Base-by-base conservation (phyloP, 768 basidiomycete species). In the Pluteus cervinus region DNA sequence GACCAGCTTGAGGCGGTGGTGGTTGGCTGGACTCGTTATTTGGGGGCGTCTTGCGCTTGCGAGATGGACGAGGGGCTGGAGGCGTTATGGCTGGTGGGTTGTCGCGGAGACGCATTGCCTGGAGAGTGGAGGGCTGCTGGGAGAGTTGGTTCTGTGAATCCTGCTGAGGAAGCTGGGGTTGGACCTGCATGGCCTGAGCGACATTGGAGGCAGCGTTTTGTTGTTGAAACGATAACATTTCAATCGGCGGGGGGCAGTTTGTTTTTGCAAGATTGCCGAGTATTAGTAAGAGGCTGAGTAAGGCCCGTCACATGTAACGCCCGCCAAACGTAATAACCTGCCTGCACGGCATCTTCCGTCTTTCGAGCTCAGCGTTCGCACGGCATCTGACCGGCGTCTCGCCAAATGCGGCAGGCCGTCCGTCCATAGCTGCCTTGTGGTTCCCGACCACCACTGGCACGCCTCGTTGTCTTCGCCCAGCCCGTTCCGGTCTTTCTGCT, bases 1-100 rank as follows among this genome's bases (percentile, higher is more conserved):
- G 57, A 43, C 16, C 58, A 29, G 40, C 59, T 53, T 34, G 63
- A 25, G 44, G 64, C 26, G 39, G 66, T 17, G 37, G 57, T 15
- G 50, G 58, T 3, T 48, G 55, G 3, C 43, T 45, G 16, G 50
- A 60, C 17, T 56, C 42, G 29, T 63, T 47, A 14, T 64, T 52
- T 2, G 82, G 71, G 6, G 82, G 81, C 0, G 82, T 52, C 57
- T 87, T 87, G 49, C 85, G 75, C 55, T 87, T 87, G 41, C 82
- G 71, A 22, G 66, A 53, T 8, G 61, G 41, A 31, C 75, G 69
- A 33, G 66, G 41, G 10, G 71, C 57, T 26, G 69, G 65, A 29
- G n/a, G n/a, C n/a, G 60, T 63, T 56, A 68, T 63, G 44, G 61
- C 63, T 31, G 63, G 66, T 37, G 58, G 70, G 35, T 81, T 79